Evolutionary conservation across 176 grass and related monocot genomes (phyloP), one percentile per base, ranked within the genome.

Genomic region (Lolium rigidum): DNA sequence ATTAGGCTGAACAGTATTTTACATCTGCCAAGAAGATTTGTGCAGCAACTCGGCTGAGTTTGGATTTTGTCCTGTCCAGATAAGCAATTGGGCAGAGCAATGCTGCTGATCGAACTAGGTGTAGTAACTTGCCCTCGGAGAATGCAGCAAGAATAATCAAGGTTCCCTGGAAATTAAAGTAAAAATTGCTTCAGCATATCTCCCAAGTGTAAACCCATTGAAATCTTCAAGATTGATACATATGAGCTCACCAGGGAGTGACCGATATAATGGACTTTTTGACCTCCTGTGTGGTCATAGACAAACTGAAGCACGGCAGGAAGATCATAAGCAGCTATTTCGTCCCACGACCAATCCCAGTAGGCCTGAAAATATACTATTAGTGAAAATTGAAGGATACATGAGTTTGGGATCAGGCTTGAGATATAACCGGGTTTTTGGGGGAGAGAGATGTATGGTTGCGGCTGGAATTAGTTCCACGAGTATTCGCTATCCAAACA

Each of bases 401-500:
- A 67, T 18, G 43, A 64, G 38, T 51, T 51, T 68, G 75, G 84
- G 12, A 80, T 76, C 15, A 87, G 86, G 80, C 25, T 7, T 66
- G 68, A 74, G 63, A 77, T 72, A 39, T 39, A 83, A 90, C 92
- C 51, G 88, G 64, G n/a, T 93, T 76, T 50, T 80, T 55, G 26
- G 85, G 66, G 15, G 82, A 49, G 28, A 93, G 86, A 12, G 74
- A 80, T 65, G 67, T 86, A 81, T 93, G 92, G 3, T 70, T 74
- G 21, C 83, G 82, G 70, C 92, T 93, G 74, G 86, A 88, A 20
- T 80, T 88, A 55, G 92, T 93, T 88, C 88, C 92, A 52, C 92
- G 88, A 48, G 44, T 55, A n/a, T 93, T 93, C 59, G 92, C 88
- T 38, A 93, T 80, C 92, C 92, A 93, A 63, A 93, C 92, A 83